phyloP scores from a whole-genome alignment of 2,329 filamentous ascomycete species.

The Diplodia corticola region DNA sequence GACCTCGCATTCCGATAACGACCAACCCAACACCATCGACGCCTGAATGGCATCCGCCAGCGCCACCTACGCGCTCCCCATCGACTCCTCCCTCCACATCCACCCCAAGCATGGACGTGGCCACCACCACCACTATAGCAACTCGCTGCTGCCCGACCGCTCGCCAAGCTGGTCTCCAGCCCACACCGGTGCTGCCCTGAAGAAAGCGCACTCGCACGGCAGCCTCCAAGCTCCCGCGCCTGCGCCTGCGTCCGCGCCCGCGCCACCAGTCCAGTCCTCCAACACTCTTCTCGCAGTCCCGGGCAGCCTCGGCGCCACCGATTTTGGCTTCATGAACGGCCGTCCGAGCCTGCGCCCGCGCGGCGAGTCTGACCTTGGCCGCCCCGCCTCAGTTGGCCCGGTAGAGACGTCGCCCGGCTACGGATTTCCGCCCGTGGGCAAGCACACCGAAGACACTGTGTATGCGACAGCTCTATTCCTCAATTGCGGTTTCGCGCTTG shows the following conservation, averaged over 20 bases:
- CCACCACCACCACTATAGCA: constrained; percentile 41
- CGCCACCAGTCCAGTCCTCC: not conserved
- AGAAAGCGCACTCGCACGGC: constrained; percentile 27
- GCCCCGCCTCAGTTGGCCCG: constrained; percentile 28
- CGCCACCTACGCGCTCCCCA: constrained; percentile 15
- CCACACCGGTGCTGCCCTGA: constrained; percentile 29
- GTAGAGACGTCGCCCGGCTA: constrained; percentile 11
- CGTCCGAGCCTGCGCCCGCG: constrained; percentile 39
- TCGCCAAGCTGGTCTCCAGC: constrained; percentile 28
- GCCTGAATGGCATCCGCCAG: constrained; percentile 19
- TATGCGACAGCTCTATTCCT: constrained; percentile 1
- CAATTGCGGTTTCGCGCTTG: not conserved
- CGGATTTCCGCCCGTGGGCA: constrained; percentile 8
- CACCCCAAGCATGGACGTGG: constrained; percentile 41
- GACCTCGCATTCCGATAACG: constrained; percentile 8
- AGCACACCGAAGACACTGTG: not conserved
- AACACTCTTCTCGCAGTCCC: not conserved
- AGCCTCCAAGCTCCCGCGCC: constrained; percentile 28
- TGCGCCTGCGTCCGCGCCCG: not conserved
- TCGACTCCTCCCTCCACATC: constrained; percentile 19
- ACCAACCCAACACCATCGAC: not conserved
- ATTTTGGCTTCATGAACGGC: constrained; percentile 28
- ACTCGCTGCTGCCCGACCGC: constrained; percentile 30
- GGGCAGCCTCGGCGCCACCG: not conserved
- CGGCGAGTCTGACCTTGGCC: constrained; percentile 49